Base-by-base conservation (phyloP, 768 basidiomycete genomes). In the Tricholoma flavovirens region DNA sequence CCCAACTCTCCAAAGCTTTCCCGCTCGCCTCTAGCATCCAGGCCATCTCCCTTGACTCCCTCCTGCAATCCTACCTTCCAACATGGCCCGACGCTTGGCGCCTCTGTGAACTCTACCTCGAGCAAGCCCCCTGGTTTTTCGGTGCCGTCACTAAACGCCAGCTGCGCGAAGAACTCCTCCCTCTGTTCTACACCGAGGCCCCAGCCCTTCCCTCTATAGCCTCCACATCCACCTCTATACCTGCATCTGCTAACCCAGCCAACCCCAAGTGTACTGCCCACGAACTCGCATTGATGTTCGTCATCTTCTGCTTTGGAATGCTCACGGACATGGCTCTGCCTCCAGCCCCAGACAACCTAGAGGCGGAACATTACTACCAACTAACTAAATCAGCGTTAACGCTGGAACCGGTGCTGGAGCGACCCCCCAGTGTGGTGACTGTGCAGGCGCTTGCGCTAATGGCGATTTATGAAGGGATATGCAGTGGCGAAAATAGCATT, bases 111-210 rank as follows among this genome's bases (percentile, higher is more conserved):
- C 74, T 87, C 11, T 90, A 90, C 67, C 77, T 89, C 38, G 83
- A 84, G n/a, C 83, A 87, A 63, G 86, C 87, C 2, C 84, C 86
- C 0, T 90, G 88, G 88, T 88, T 89, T 65, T 88, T 87, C 56
- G 84, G 87, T 19, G 83, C 87, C 2, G 81, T 90, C 35, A 83
- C 83, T 2, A 73, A 76, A 43, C 73, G 72, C 14, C 87, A 90
- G 58, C 68, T 87, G 8, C 67, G 80, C n/a, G 82, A 86, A 55
- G 84, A 87, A 57, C 69, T 82, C 15, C 70, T 87, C n/a, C 86
- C 86, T 14, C 60, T 80, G 42, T 87, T 83, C 82, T 88, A 85
- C 57, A 67, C 67, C n/a, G 83, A 80, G 59, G 80, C 78, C 3
- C 29, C 54, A 12, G 19, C 45, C 55, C 42, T 58, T 57, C 5